A percentile compares a stretch with the other conserved stretches of the same genome.
Conservation (phyloP, 306 rosid species). For the Rubus idaeus region DNA sequence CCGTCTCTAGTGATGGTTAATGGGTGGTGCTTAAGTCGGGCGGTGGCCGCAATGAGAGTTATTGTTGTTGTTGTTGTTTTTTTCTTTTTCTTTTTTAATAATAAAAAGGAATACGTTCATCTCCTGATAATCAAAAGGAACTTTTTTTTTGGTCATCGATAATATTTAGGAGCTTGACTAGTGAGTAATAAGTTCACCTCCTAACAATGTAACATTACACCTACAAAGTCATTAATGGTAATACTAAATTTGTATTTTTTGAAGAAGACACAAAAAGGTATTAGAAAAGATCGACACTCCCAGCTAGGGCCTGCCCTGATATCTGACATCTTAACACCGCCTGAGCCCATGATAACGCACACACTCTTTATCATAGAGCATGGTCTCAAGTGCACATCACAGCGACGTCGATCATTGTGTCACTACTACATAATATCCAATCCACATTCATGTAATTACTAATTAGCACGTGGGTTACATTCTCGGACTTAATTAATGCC, state of each 20-base stretch:
- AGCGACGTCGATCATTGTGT: neutral
- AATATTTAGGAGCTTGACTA: neutral
- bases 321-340: constrained; percentile 11
- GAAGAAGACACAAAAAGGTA: neutral
- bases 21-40: too few relatives aligned
- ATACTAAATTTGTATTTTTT: neutral
- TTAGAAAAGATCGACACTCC: neutral
- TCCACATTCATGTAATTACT: constrained; percentile 4
- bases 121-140: neutral
- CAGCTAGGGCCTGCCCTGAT: neutral
- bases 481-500: neutral
- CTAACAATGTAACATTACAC: neutral
- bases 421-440: neutral
- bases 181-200: too few relatives aligned
- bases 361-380: neutral
- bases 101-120: neutral
- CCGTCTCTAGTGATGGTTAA: too few relatives aligned
- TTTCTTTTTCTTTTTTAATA: too few relatives aligned
- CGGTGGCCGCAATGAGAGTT: too few relatives aligned
- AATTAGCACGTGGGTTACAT: constrained; percentile 13
- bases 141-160: neutral
- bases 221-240: neutral
- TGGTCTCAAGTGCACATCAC: constrained; percentile 1
- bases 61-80: too few relatives aligned
- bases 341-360: neutral